These are phyloP conservation scores for Volvox reticuliferus DNA, from an alignment of 139 green algal species.

Conservation along the genomic window DNA sequence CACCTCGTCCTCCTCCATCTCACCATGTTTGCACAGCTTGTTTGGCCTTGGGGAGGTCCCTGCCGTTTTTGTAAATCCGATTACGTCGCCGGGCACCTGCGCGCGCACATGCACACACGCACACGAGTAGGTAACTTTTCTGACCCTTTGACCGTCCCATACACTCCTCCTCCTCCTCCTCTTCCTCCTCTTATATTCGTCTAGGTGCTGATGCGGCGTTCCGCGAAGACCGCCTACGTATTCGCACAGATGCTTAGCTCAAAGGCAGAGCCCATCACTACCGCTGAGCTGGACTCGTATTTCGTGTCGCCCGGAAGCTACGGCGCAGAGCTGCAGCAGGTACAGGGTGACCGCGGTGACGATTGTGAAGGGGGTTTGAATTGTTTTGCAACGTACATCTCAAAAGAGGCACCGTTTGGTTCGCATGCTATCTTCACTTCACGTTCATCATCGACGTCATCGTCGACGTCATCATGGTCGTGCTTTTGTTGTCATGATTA, in stretches of 20 bases:
- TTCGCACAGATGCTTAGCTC: conserved; percentile 49
- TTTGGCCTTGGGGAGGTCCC: no score
- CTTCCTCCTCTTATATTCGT: background rate
- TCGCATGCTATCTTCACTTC: no score
- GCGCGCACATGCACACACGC: background rate
- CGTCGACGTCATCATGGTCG: no score
- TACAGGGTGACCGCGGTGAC: background rate
- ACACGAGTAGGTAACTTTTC: background rate
- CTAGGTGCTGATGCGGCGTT: conserved; percentile 48
- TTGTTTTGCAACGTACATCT: no score
- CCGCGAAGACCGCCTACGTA: conserved; percentile 55
- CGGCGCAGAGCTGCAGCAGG: conserved; percentile 33
- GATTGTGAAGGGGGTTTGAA: no score
- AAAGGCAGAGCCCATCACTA: conserved; percentile 20
- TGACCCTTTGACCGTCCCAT: background rate
- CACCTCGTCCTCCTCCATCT: no score
- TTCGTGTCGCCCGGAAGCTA: conserved; percentile 41
- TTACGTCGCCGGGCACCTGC: no score
- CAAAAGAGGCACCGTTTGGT: no score
- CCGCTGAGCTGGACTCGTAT: conserved; percentile 20
- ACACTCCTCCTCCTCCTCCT: background rate
- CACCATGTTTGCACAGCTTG: no score
- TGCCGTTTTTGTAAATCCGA: no score
- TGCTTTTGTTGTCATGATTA: no score
- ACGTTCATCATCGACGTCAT: no score